Percentiles rank a stretch among this genome's conserved stretches.
These are phyloP conservation scores for Penicillium occitanis DNA, from an alignment of 2,329 filamentous ascomycete genomes.

Conservation along the genomic window DNA sequence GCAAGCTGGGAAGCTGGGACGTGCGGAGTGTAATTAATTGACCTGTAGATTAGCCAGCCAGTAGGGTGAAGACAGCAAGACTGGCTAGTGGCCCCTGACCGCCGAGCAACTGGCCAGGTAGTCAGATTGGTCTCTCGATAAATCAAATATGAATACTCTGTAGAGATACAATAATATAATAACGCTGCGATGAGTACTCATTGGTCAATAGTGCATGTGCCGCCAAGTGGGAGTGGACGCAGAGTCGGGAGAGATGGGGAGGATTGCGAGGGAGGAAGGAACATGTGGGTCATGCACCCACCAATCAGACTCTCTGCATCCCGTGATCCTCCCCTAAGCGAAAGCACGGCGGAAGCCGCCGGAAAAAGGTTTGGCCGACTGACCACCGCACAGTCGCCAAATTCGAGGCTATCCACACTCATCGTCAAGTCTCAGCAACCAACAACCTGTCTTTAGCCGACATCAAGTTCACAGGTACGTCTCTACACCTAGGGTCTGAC, in stretches of 20 bases:
- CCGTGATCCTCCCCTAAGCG: constrained; percentile 16
- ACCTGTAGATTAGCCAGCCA: not conserved
- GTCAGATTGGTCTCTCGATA: not conserved
- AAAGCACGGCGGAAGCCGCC: constrained; percentile 3
- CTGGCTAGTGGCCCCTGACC: not conserved
- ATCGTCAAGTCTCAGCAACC: constrained; percentile 14
- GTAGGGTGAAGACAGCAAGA: not conserved
- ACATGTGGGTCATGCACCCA: not conserved
- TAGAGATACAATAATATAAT: not conserved
- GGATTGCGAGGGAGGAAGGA: not conserved
- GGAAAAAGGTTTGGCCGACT: constrained; percentile 17
- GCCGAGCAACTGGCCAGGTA: not conserved
- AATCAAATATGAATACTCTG: too few relatives aligned
- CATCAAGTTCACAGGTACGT: constrained; percentile 23
- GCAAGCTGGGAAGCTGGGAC: not conserved
- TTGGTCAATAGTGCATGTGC: too few relatives aligned
- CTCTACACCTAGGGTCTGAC: not conserved
- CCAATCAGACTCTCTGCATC: not conserved
- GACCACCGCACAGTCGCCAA: constrained; percentile 19
- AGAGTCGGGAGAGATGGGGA: not conserved
- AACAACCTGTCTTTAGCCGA: constrained; percentile 19
- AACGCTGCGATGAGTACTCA: too few relatives aligned
- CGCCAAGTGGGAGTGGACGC: not conserved
- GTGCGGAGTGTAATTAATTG: not conserved
- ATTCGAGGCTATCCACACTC: constrained; percentile 19